Evolutionary conservation across 1,139 yeast genomes (phyloP).

Genomic region (Taphrina deformans): DNA sequence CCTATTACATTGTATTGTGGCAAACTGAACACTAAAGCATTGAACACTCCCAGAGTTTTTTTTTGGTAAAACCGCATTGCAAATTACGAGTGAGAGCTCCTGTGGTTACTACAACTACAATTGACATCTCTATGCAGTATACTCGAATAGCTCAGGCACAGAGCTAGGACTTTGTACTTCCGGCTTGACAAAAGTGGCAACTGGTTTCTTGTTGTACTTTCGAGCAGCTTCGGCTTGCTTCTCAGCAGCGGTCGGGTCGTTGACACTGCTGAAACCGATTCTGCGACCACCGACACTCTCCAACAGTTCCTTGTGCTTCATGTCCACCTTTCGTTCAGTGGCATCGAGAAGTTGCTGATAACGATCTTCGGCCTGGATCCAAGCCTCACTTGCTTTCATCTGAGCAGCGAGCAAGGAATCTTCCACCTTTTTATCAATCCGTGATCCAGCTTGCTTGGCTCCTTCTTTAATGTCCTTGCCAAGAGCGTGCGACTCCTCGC

Average conservation of each 20-base stretch:
- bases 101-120: not conserved
- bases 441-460: not conserved
- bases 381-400: constrained; percentile 16
- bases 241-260: constrained; percentile 22
- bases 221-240: constrained; percentile 7
- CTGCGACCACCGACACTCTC: constrained; percentile 11
- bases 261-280: constrained; percentile 22
- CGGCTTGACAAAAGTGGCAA: not conserved
- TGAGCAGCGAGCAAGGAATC: constrained; percentile 7
- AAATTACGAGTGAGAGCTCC: not conserved
- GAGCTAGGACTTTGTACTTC: not conserved
- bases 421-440: not conserved
- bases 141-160: constrained; percentile 5
- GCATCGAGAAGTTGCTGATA: constrained; percentile 2
- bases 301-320: constrained; percentile 14
- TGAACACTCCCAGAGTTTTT: too few relatives aligned
- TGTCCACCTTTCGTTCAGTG: not conserved
- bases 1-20: not conserved
- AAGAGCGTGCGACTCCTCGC: not conserved
- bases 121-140: not conserved
- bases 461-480: not conserved
- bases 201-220: constrained; percentile 1
- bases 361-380: constrained; percentile 15
- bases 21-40: too few relatives aligned
- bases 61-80: too few relatives aligned